A percentile compares a stretch with the other conserved stretches of the same genome.
Conservation (phyloP, 2,329 filamentous ascomycete species). For the Epichloe sp. region DNA sequence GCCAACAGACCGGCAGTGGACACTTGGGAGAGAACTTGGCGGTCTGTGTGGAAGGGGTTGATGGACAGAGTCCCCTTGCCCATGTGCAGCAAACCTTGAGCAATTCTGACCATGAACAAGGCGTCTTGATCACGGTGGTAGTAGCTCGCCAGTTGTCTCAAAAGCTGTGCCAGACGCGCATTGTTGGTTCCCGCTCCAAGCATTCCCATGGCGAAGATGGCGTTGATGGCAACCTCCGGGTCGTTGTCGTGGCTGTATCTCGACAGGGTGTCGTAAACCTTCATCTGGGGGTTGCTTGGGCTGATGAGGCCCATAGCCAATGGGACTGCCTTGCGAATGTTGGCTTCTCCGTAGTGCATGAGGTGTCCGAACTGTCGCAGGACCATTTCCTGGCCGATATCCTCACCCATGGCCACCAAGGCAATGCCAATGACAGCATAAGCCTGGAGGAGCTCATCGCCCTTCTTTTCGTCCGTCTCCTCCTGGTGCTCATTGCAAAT, state of each 20-base stretch:
- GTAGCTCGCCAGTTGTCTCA: slow-evolving; percentile 91
- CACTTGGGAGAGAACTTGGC: slow-evolving; percentile 86
- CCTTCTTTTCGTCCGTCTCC: slow-evolving; percentile 86
- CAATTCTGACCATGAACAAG: slow-evolving; percentile 97
- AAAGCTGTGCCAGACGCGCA: slow-evolving; percentile 82
- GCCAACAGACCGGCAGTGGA: slow-evolving; percentile 80
- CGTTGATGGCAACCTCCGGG: slow-evolving; percentile 94
- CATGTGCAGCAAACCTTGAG: slow-evolving; percentile 95
- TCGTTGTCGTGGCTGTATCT: slow-evolving; percentile 98
- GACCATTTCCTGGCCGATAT: slow-evolving; percentile 98
- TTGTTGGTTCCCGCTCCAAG: slow-evolving; percentile 97
- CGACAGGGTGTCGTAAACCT: slow-evolving; percentile 96
- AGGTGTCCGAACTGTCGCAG: slow-evolving; percentile 92
- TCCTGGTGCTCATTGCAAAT: slow-evolving; percentile 98
- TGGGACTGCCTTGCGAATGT: slow-evolving; percentile 91
- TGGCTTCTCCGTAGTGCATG: slow-evolving; percentile 97
- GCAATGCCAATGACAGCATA: slow-evolving; percentile 93
- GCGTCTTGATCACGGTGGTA: slow-evolving; percentile 95
- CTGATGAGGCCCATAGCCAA: slow-evolving; percentile 94
- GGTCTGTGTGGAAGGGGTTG: slow-evolving; percentile 98
- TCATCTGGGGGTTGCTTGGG: slow-evolving; percentile 98
- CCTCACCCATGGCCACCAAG: slow-evolving; percentile 94
- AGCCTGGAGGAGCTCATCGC: slow-evolving; percentile 86
- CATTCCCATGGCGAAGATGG: slow-evolving; percentile 98
- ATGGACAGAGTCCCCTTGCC: slow-evolving; percentile 94